These are phyloP conservation scores for Hortaea werneckii DNA, from an alignment of 2,329 filamentous ascomycete genomes.

Conservation along the genomic window DNA sequence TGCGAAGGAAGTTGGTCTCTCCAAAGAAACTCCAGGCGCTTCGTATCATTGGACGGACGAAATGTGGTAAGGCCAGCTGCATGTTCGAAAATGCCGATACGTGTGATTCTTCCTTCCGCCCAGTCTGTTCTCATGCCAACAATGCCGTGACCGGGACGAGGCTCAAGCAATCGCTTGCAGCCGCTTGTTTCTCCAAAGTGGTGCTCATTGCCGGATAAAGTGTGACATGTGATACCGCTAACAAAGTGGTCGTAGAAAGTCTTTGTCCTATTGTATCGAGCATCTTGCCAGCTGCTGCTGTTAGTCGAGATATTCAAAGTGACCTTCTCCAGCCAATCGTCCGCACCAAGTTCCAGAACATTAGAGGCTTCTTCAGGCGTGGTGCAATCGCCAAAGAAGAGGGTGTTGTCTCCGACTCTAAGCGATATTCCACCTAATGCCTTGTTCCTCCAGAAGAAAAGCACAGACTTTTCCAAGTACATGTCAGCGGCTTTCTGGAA, in stretches of 20 bases:
- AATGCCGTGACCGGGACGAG: not conserved
- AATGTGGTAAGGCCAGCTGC: not conserved
- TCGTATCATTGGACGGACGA: not conserved
- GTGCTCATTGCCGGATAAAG: not conserved
- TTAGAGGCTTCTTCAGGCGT: not conserved
- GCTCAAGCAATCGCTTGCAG: not conserved
- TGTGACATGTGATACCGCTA: not conserved
- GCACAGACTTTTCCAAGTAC: not conserved
- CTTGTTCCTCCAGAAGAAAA: not conserved
- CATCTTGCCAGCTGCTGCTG: not conserved
- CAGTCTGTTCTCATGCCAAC: not conserved
- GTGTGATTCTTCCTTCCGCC: not conserved
- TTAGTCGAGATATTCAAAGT: not conserved
- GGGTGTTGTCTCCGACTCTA: not conserved
- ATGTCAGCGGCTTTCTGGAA: not conserved
- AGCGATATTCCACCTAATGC: not conserved
- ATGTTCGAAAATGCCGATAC: not conserved
- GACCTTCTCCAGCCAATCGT: not conserved
- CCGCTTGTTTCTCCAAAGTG: not conserved
- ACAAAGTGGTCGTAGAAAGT: not conserved
- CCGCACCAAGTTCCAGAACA: not conserved
- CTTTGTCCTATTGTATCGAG: not conserved
- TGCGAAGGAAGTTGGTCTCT: not conserved
- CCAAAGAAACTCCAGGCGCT: not conserved
- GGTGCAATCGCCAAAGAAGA: not conserved